Conservation (phyloP, 495 filamentous ascomycete species). For the Tuber microsphaerosporum region DNA sequence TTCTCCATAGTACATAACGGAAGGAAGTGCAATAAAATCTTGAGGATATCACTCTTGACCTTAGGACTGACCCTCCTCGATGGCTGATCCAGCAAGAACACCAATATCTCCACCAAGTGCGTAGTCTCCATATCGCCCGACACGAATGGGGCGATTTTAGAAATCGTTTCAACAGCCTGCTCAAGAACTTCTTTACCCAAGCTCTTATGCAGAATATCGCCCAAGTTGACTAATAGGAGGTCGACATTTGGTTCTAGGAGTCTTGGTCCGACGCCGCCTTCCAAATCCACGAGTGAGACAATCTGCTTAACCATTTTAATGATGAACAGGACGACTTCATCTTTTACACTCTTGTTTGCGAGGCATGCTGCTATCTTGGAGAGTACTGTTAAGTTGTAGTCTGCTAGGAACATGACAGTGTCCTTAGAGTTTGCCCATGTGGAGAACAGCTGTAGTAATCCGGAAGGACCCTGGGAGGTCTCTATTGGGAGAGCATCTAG, state of each 20-base stretch:
- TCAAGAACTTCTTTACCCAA: conserved; percentile 64
- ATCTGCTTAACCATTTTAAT: conserved; percentile 66
- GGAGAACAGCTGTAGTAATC: conserved; percentile 67
- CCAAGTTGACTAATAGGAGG: conserved; percentile 58
- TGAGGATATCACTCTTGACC: conserved; percentile 71
- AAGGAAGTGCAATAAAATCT: conserved; percentile 67
- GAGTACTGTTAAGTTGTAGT: conserved; percentile 58
- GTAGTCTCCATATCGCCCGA: conserved; percentile 60
- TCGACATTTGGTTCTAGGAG: conserved; percentile 67
- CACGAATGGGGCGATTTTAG: conserved; percentile 66
- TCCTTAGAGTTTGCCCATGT: conserved; percentile 66
- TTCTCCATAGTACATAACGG: conserved; percentile 54
- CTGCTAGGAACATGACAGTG: conserved; percentile 60
- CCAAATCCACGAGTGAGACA: conserved; percentile 50
- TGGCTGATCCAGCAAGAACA: conserved; percentile 77
- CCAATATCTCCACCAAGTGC: conserved; percentile 65
- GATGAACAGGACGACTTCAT: conserved; percentile 78
- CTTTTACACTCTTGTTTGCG: conserved; percentile 65
- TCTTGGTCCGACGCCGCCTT: conserved; percentile 53
- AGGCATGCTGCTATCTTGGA: conserved; percentile 65
- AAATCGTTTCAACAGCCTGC: conserved; percentile 68
- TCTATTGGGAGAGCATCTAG: conserved; percentile 75
- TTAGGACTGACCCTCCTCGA: conserved; percentile 69
- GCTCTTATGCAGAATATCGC: conserved; percentile 57
- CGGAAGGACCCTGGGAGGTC: conserved; percentile 81